Percentiles rank a stretch among this genome's conserved stretches.
These are phyloP conservation scores for Suhomyces sp. DNA, from an alignment of 805 yeast species.

Conservation along the genomic window DNA sequence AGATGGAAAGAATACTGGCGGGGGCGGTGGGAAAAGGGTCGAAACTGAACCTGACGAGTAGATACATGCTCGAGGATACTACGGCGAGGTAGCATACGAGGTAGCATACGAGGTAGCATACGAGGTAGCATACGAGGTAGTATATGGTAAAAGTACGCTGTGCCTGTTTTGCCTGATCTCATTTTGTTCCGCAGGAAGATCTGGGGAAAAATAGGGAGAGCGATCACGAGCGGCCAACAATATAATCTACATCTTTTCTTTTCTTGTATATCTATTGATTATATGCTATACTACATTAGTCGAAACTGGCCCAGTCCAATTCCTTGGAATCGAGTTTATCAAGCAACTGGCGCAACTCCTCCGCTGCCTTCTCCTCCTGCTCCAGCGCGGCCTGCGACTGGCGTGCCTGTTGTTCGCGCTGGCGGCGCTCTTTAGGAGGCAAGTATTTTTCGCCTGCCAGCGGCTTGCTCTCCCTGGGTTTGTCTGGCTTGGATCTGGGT, in stretches of 20 bases:
- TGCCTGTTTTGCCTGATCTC: too few species aligned
- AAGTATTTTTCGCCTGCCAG: background rate
- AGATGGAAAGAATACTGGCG: background rate
- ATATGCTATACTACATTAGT: conserved; percentile 6
- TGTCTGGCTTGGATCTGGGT: background rate
- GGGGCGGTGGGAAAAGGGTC: too few species aligned
- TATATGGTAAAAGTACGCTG: too few species aligned
- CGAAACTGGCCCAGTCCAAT: conserved; percentile 34
- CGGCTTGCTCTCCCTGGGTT: background rate
- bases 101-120: too few species aligned
- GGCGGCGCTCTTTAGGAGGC: background rate
- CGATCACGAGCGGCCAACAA: background rate
- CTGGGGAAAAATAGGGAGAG: background rate
- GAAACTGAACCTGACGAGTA: too few species aligned
- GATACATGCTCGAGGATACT: background rate
- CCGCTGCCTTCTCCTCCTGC: conserved; percentile 8
- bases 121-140: too few species aligned
- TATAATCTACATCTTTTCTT: background rate
- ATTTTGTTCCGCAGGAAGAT: too few species aligned
- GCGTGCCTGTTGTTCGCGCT: background rate
- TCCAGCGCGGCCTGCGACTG: conserved; percentile 2
- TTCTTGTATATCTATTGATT: background rate
- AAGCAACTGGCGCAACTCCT: conserved; percentile 26
- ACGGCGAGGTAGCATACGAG: background rate
- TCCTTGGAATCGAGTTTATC: conserved; percentile 26